Conservation (phyloP, 345 rosid species). For the Turritis glabra region DNA sequence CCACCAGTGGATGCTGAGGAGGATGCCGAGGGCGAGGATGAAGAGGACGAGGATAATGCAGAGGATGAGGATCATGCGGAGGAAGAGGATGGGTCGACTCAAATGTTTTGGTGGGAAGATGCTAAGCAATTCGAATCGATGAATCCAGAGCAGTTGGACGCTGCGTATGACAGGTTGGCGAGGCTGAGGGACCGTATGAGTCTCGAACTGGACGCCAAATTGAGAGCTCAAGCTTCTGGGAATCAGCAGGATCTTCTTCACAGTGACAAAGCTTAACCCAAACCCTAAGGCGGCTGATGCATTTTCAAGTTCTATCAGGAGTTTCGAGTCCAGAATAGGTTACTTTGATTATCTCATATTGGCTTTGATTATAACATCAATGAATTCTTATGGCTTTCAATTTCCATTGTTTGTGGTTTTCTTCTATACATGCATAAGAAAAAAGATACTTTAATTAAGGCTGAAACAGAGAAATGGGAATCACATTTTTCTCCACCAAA, state of each 20-base stretch:
- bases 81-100: background rate
- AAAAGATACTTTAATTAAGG: too few relatives aligned
- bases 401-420: background rate
- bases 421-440: background rate
- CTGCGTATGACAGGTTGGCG: background rate
- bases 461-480: background rate
- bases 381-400: background rate
- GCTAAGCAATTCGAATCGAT: background rate
- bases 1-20: background rate
- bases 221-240: background rate
- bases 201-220: background rate
- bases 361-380: background rate
- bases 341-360: slow-evolving; percentile 9
- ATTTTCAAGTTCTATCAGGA: background rate
- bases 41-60: background rate
- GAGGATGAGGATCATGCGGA: background rate
- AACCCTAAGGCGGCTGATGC: background rate
- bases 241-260: background rate
- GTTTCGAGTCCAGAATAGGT: background rate
- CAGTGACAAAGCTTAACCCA: background rate
- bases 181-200: background rate
- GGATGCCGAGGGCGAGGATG: background rate
- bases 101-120: slow-evolving; percentile 26
- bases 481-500: background rate
- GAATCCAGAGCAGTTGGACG: background rate